Base-by-base conservation (phyloP, 768 basidiomycete genomes). In the Hysterangium stoloniferum region DNA sequence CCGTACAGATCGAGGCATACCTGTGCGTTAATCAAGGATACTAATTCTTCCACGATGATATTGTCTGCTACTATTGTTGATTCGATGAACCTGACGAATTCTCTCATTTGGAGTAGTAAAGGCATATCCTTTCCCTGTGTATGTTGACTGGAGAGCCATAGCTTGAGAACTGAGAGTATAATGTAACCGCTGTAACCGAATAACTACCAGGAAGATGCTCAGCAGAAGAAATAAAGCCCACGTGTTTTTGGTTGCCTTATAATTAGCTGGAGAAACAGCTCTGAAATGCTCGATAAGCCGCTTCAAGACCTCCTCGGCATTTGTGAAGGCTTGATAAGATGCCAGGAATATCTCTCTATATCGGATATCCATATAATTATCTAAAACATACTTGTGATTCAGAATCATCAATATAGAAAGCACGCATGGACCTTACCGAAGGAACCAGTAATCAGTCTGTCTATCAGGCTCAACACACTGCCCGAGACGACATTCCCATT, bases 391-490 rank as follows among this genome's bases (percentile, higher is more conserved):
- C n/a, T n/a, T n/a, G n/a, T n/a, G n/a, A n/a, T n/a, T n/a, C n/a
- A n/a, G 19, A 2, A 38, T 38, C 24, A 11, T 40, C 22, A 25
- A 17, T 41, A 24, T 35, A 12, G n/a, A n/a, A n/a, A n/a, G n/a
- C 24, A 11, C 42, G 28, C 37, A 17, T 33, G 31, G 29, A 13
- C 11, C 13, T 53, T 51, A 11, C 48, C 59, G 20, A 57, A 59
- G n/a, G n/a, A n/a, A n/a, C n/a, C n/a, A n/a, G n/a, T n/a, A 43
- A 71, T 68, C 41, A 74, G 53, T 22, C 66, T 64, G 13, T 74
- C 67, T 3, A 74, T 61, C 22, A 74, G 54, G 9, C 71, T 74
- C 53, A 71, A 68, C 45, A 76, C 48, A 11, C 70, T 75, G 5
- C 69, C 74, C 8, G 70, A 64, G 15, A 56, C 56, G 3, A 76